Base-by-base conservation (phyloP, 768 basidiomycete species). In the Cytidiella melzeri region DNA sequence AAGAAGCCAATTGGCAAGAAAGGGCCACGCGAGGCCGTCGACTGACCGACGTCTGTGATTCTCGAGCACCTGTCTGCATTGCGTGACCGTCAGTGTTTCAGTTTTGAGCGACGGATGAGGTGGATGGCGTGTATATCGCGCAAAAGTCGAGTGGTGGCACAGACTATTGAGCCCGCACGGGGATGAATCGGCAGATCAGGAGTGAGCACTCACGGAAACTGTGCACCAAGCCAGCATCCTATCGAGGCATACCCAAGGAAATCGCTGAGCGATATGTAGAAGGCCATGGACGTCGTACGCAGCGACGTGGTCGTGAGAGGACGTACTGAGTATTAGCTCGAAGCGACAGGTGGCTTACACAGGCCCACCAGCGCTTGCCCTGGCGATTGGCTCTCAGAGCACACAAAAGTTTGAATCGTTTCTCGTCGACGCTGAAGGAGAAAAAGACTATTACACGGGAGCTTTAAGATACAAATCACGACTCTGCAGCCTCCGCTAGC, bases 21-120 rank as follows among this genome's bases (percentile, higher is more conserved):
- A 99, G 0, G 94, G 92, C 15, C 97, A 72, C 1, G 96, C 87
- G 43, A 99, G 81, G 25, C 94, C 87, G 58, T 92, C 92, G 63
- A 87, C 91, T 39, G 88, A 92, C 63, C 84, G 80, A 15, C 75
- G 70, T 49, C 72, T 73, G 48, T 76, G 70, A 65, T 94, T 96
- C 69, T 90, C 84, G 26, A 93, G 41, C 7, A 95, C 75, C 72
- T 96, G 93, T 42, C 92, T 94, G 60, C 30, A 47, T 47, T 21
- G n/a, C 40, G 41, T 19, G 36, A 45, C 40, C 18, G 41, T 38
- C 20, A 47, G 23, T 54, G n/a, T n/a, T n/a, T n/a, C n/a, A n/a
- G n/a, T n/a, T n/a, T n/a, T n/a, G n/a, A n/a, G n/a, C n/a, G 45
- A 47, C 30, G 30, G 30, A n/a, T 15, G 15, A 34, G 30, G 30